A percentile compares a stretch with the other conserved stretches of the same genome.
These are phyloP conservation scores for Jatropha multifida DNA, from an alignment of 441 rosid genomes.

Conservation along the genomic window DNA sequence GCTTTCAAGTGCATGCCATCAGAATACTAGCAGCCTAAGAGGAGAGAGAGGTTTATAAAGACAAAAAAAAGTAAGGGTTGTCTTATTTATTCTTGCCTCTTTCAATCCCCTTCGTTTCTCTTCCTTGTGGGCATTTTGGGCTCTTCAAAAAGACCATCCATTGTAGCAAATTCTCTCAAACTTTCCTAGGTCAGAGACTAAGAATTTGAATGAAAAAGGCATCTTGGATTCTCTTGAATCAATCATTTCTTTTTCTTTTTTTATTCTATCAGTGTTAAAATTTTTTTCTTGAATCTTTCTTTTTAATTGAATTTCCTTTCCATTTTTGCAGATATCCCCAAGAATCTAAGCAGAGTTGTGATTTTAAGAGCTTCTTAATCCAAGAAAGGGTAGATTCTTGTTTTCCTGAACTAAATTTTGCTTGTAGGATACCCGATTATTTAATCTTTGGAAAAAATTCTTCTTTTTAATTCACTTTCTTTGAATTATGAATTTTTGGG, in stretches of 20 bases:
- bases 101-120: not conserved
- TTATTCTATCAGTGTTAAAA: not conserved
- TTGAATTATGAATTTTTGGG: constrained; percentile 10
- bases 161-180: not conserved
- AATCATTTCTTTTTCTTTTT: not conserved
- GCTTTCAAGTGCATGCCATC: constrained; percentile 24
- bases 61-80: constrained; percentile 20
- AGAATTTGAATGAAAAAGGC: not conserved
- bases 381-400: constrained; percentile 31
- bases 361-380: constrained; percentile 18
- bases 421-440: not conserved
- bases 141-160: constrained; percentile 2
- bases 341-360: constrained; percentile 28
- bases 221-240: constrained; percentile 14
- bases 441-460: not conserved
- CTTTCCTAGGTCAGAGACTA: constrained; percentile 18
- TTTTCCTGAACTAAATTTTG: not conserved
- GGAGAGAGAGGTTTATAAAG: constrained; percentile 28
- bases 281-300: not conserved
- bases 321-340: constrained; percentile 33
- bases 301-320: constrained; percentile 12
- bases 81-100: constrained; percentile 12
- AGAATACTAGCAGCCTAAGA: not conserved
- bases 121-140: not conserved
- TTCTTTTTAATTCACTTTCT: not conserved